These are phyloP conservation scores for Cercospora sp. DNA, from an alignment of 2,329 filamentous ascomycete species.

Conservation along the genomic window DNA sequence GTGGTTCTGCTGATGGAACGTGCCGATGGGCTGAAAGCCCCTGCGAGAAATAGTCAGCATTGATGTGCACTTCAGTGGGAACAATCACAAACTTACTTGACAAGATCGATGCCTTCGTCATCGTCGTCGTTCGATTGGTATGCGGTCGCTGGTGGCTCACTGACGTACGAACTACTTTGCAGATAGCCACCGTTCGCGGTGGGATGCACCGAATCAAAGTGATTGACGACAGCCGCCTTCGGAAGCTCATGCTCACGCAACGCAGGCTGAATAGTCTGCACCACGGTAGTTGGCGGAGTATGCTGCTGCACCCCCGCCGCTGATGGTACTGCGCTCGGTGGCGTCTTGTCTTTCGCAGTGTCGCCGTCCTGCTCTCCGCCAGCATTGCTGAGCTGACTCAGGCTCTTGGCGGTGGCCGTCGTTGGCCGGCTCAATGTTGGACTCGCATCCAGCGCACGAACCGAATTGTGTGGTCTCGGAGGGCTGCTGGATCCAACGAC, in stretches of 20 bases:
- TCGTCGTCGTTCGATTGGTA: conserved; percentile 42
- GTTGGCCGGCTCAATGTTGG: conserved; percentile 36
- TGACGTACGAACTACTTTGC: conserved; percentile 12
- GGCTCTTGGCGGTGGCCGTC: conserved; percentile 36
- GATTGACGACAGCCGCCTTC: conserved; percentile 26
- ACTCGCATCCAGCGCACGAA: conserved; percentile 33
- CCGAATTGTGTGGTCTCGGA: conserved; percentile 27
- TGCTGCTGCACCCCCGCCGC: conserved; percentile 28
- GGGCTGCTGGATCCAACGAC: conserved; percentile 39
- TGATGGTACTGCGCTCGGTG: conserved; percentile 21
- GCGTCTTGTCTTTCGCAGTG: conserved; percentile 24
- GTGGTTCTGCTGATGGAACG: conserved; percentile 45
- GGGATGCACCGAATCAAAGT: conserved; percentile 21
- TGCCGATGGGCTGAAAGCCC: conserved; percentile 53
- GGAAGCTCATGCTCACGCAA: conserved; percentile 26
- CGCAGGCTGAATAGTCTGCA: conserved; percentile 22
- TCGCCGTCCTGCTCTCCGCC: conserved; percentile 18
- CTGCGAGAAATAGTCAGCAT: conserved; percentile 34
- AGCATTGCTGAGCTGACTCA: conserved; percentile 32
- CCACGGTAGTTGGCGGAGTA: conserved; percentile 28
- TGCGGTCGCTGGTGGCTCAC: conserved; percentile 19
- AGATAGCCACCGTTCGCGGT: conserved; percentile 17
- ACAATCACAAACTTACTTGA: conserved; percentile 44
- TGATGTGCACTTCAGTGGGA: background rate
- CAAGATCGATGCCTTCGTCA: conserved; percentile 50